Evolutionary conservation across 2,329 filamentous ascomycete genomes (phyloP).

Genomic region (Hypoxylon sp.): DNA sequence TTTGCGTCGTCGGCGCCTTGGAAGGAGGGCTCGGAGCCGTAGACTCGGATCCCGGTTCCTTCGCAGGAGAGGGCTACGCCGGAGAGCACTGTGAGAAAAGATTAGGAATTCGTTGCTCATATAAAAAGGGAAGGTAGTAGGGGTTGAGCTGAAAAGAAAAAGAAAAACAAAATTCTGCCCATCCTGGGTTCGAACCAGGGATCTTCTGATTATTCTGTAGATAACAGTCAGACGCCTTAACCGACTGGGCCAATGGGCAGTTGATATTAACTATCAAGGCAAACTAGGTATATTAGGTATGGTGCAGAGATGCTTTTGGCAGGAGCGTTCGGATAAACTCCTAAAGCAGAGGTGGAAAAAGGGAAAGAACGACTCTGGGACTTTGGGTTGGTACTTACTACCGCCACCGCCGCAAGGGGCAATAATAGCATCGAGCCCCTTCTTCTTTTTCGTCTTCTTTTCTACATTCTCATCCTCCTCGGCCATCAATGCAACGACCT

Average conservation of each 20-base stretch:
- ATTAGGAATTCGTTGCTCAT: background rate
- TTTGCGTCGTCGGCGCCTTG: slow-evolving; percentile 87
- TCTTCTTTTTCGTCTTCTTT: slow-evolving; percentile 39
- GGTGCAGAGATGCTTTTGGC: background rate
- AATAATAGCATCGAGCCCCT: slow-evolving; percentile 77
- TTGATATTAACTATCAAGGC: background rate
- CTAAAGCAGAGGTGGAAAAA: background rate
- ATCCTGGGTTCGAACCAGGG: slow-evolving; percentile 33
- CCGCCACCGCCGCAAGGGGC: slow-evolving; percentile 90
- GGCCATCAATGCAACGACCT: slow-evolving; percentile 70
- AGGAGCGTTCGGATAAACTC: background rate
- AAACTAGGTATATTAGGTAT: background rate
- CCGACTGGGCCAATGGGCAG: slow-evolving; percentile 30
- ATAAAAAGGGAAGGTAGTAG: background rate
- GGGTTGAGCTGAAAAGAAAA: background rate
- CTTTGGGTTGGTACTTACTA: slow-evolving; percentile 49
- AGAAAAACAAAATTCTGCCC: slow-evolving; percentile 22
- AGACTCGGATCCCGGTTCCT: slow-evolving; percentile 80
- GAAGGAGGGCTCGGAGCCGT: slow-evolving; percentile 87
- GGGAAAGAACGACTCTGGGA: background rate
- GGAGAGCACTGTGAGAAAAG: slow-evolving; percentile 68
- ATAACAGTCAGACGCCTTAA: slow-evolving; percentile 38
- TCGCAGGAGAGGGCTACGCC: slow-evolving; percentile 84
- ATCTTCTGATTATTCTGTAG: slow-evolving; percentile 28
- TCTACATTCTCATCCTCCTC: slow-evolving; percentile 41